Base-by-base conservation (phyloP, 2,329 filamentous ascomycete genomes). In the Botryotinia globosa region DNA sequence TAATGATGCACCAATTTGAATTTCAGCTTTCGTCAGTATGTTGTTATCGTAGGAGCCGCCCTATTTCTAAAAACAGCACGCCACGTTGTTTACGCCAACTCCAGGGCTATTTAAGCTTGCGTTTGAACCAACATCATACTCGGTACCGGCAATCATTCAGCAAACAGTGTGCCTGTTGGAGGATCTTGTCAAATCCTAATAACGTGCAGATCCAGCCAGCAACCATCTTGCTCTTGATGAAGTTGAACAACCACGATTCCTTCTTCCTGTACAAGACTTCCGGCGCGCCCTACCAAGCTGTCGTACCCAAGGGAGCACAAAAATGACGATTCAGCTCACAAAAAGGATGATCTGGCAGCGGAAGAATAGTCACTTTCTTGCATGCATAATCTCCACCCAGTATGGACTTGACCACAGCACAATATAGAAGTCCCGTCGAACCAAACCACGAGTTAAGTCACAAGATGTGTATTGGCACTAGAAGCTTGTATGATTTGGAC, bases 311-410 rank as follows among this genome's bases (percentile, higher is more conserved):
- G 48, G 48, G 12, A 56, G 48, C 22, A 67, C 48, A 56, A 42
- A 9, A 42, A 42, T n/a, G 48, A 8, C 18, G 54, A 32, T 67
- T 67, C 65, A 42, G 34, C 65, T 67, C 48, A 67, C 25, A 42
- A 42, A 34, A 42, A 56, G 48, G n/a, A 67, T 56, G 65, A 68
- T 68, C 48, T 68, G 65, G 48, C 65, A 68, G 65, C 65, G 65
- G 65, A 68, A 56, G 34, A 68, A 56, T 56, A 56, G 32, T 32
- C 54, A 42, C 65, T 67, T 67, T 22, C 65, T 67, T 67, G 48
- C 65, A 44, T 68, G 65, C 65, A 68, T 56, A 32, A 68, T 56
- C 25, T 44, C 45, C 54, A 67, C 45, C 34, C 64, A 29, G 34
- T 37, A 56, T 42, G 64, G 37, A 32, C 34, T 56, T 56, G 37